phyloP scores from a whole-genome alignment of 2,329 filamentous ascomycete species.

The Cryphonectria nitschkei region DNA sequence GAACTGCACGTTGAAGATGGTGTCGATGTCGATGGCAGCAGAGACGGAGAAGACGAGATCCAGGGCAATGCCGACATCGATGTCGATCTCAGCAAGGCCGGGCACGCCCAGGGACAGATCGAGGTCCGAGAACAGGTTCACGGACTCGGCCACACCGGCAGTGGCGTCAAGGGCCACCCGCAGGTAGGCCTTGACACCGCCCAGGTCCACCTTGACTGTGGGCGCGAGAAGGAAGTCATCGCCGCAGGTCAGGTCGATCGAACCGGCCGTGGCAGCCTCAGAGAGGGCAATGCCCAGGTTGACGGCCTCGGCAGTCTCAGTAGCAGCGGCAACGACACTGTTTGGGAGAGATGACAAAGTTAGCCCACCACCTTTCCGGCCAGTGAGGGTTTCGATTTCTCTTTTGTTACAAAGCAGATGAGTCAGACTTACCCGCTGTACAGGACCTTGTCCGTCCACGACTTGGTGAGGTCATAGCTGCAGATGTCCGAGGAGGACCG shows the following conservation, averaged over 20 bases:
- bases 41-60: slow-evolving; percentile 36
- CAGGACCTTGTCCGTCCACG: slow-evolving; percentile 24
- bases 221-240: slow-evolving; percentile 25
- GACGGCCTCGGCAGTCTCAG: slow-evolving; percentile 19
- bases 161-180: slow-evolving; percentile 35
- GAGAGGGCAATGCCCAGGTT: slow-evolving; percentile 26
- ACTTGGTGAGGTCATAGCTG: slow-evolving; percentile 27
- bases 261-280: slow-evolving; percentile 26
- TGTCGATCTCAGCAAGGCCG: slow-evolving; percentile 32
- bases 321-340: slow-evolving; percentile 26
- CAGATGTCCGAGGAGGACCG: slow-evolving; percentile 15
- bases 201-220: slow-evolving; percentile 63
- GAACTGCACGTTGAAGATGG: slow-evolving; percentile 36
- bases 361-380: background rate
- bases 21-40: slow-evolving; percentile 34
- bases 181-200: slow-evolving; percentile 36
- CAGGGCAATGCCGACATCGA: slow-evolving; percentile 36
- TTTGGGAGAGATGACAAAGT: background rate
- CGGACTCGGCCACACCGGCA: slow-evolving; percentile 31
- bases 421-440: slow-evolving; percentile 24
- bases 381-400: no score
- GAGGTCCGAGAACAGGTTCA: slow-evolving; percentile 27
- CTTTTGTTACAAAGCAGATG: no score
- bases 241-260: slow-evolving; percentile 24
- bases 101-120: slow-evolving; percentile 31